Evolutionary conservation across 2,329 filamentous ascomycete genomes (phyloP), one percentile per base, ranked within the genome.

Genomic region (Fulvia fulva): DNA sequence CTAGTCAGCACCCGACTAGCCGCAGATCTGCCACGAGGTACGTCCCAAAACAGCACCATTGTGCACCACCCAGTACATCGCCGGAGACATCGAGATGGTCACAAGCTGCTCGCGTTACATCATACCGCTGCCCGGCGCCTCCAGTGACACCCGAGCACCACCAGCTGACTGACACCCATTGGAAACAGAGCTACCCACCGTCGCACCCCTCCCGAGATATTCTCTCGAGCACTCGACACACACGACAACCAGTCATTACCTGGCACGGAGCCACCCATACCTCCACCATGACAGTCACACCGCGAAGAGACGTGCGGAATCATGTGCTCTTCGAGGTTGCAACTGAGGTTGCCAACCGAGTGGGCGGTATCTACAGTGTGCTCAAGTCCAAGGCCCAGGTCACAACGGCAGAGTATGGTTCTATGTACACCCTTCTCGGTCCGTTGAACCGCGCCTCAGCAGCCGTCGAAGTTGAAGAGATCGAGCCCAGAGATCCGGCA

Each of bases 361-460:
- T 99, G 62, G 94, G 94, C 72, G 94, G 94, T 70, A 99, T 99
- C 78, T 99, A 99, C 81, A 97, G 93, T 16, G 94, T 99, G 65
- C 87, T 99, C 77, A 99, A 99, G 78, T 99, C 94, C 62, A 99
- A 99, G 77, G 93, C 94, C 37, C 93, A 94, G 52, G 94, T 97
- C 62, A 97, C 94, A 45, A 97, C 93, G 0, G 91, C 91, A 61
- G 94, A 99, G 77, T 99, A 97, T 94, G 94, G 94, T 76, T 91
- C 96, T 60, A 86, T 91, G 66, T 99, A 99, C 77, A 96, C 91
- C 26, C 84, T 97, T 65, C 92, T 99, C 74, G 94, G 94, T 1
- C 94, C 94, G 58, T 86, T 96, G 73, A 97, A 97, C 78, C 87
- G 89, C 73, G 84, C 88, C 69, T 97, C 94, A 65, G 94, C 94